Evolutionary conservation across 768 basidiomycete genomes (phyloP).

Genomic region (Phylloporus rhodoxanthus): DNA sequence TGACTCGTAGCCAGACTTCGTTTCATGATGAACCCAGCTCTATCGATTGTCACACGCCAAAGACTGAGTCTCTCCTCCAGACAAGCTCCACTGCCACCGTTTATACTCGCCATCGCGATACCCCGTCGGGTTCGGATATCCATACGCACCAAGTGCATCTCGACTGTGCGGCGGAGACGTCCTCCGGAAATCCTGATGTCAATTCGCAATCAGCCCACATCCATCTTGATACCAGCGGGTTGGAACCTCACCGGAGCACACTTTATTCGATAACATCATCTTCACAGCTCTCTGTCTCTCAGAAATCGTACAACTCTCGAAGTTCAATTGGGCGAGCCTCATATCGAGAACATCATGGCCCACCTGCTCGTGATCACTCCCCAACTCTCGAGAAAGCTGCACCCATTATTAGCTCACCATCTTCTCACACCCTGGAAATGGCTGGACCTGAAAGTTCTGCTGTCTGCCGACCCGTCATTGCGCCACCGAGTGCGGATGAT

Average conservation of each 20-base stretch:
- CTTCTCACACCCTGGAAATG: background rate
- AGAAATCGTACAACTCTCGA: constrained; percentile 10
- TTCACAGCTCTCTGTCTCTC: constrained; percentile 13
- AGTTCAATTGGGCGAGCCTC: constrained; percentile 19
- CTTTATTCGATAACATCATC: constrained; percentile 6
- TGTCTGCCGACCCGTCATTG: background rate
- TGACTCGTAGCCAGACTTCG: constrained; percentile 9
- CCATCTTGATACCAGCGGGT: background rate
- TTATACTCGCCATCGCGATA: background rate
- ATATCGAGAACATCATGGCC: constrained; percentile 18
- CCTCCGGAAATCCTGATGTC: background rate
- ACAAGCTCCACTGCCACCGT: background rate
- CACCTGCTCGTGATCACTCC: constrained; percentile 7
- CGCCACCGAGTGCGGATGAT: constrained; percentile 3
- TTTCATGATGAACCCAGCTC: constrained; percentile 14
- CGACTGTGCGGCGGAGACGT: background rate
- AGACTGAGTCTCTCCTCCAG: background rate
- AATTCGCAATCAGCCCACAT: background rate
- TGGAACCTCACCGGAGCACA: background rate
- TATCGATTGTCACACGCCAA: background rate
- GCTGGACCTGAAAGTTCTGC: background rate
- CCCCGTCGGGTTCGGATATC: background rate
- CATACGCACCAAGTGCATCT: background rate
- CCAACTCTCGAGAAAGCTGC: constrained; percentile 1
- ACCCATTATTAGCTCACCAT: background rate